phyloP scores from a whole-genome alignment of 2,329 filamentous ascomycete genomes.

The Ophiostoma montium region DNA sequence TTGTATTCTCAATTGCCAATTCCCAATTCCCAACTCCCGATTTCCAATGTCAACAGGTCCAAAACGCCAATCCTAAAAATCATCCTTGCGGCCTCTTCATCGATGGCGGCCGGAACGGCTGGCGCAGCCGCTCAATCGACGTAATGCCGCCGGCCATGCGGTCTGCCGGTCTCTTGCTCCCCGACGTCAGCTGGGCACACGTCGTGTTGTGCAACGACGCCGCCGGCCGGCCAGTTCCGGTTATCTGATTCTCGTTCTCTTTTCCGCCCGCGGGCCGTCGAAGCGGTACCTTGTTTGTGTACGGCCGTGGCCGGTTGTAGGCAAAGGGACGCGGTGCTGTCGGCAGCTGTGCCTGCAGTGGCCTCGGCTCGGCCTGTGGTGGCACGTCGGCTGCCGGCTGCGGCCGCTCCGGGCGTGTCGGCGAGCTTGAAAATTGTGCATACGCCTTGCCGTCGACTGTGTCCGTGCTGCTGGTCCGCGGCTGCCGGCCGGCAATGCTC shows the following conservation, averaged over 20 bases:
- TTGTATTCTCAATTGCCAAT: no score
- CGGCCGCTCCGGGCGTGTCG: conserved; percentile 15
- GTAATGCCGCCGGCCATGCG: conserved; percentile 17
- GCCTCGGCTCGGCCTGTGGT: background rate
- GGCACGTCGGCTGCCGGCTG: background rate
- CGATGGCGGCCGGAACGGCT: conserved; percentile 43
- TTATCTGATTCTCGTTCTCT: background rate
- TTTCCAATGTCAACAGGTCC: no score
- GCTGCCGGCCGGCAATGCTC: conserved; percentile 3
- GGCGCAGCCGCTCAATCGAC: conserved; percentile 35
- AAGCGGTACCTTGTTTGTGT: background rate
- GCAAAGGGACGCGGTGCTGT: background rate
- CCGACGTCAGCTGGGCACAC: conserved; percentile 10
- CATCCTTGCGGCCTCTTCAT: conserved; percentile 25
- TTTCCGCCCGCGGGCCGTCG: background rate
- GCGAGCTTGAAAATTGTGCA: conserved; percentile 44
- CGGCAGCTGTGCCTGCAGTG: background rate
- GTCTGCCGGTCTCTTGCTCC: conserved; percentile 14
- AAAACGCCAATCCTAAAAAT: background rate
- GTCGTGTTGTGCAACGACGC: conserved; percentile 39
- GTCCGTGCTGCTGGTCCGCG: background rate
- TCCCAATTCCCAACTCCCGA: no score
- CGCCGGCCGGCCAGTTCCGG: conserved; percentile 22
- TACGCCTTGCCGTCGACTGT: conserved; percentile 26
- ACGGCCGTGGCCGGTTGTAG: conserved; percentile 5